Percentiles rank a stretch among this genome's conserved stretches.
phyloP scores from a whole-genome alignment of 805 yeast species.

The Wickerhamiella galacta region DNA sequence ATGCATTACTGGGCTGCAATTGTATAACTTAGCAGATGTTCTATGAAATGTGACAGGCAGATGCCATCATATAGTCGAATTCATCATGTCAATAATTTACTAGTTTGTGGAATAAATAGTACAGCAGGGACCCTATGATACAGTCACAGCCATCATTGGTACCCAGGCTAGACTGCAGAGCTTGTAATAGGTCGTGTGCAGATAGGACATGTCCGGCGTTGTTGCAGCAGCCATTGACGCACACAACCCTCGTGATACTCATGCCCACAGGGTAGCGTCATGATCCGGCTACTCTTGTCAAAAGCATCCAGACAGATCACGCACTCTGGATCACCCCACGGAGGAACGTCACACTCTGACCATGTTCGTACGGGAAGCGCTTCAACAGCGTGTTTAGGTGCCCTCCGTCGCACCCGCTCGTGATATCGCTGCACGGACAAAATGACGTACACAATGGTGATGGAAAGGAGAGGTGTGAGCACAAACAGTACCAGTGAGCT shows the following conservation, averaged over 20 bases:
- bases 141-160: no score
- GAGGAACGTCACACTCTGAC: conserved; percentile 8
- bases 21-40: no score
- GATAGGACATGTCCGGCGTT: conserved; percentile 40
- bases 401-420: conserved; percentile 21
- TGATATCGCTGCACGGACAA: conserved; percentile 23
- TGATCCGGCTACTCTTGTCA: conserved; percentile 31
- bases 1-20: no score
- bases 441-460: conserved; percentile 22
- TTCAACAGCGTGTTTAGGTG: conserved; percentile 24
- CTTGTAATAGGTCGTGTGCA: conserved; percentile 26
- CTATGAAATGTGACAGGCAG: no score
- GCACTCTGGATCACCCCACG: conserved; percentile 32
- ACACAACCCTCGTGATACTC: conserved; percentile 43
- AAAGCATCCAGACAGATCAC: conserved; percentile 43
- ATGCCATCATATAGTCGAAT: no score
- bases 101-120: no score
- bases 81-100: no score
- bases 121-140: no score
- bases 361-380: conserved; percentile 24
- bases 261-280: conserved; percentile 43
- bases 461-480: conserved; percentile 26
- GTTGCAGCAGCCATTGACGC: conserved; percentile 41
- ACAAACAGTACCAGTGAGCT: conserved; percentile 25
- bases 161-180: no score